Evolutionary conservation across 805 yeast species (phyloP).

Genomic region (Myxozyma lipomycoides): DNA sequence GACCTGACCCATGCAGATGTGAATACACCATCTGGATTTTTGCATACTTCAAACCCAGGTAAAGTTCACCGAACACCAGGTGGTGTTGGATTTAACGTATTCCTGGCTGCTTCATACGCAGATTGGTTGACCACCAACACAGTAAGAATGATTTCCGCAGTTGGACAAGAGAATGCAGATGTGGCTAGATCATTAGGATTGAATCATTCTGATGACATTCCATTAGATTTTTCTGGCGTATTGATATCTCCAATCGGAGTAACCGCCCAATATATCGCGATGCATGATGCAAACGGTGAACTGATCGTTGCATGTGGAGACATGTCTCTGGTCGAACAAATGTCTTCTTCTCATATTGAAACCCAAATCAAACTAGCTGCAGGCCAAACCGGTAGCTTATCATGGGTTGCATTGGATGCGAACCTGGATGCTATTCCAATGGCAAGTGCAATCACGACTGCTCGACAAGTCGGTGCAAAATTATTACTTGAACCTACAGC

Average conservation of each 20-base stretch:
- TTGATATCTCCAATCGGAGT: slow-evolving; percentile 29
- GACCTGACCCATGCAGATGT: slow-evolving; percentile 12
- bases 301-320: slow-evolving; percentile 77
- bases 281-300: slow-evolving; percentile 59
- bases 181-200: slow-evolving; percentile 16
- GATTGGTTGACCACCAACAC: slow-evolving; percentile 11
- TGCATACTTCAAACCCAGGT: slow-evolving; percentile 72
- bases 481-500: slow-evolving; percentile 77
- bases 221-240: slow-evolving; percentile 25
- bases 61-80: slow-evolving; percentile 56
- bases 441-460: slow-evolving; percentile 38
- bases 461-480: slow-evolving; percentile 31
- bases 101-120: slow-evolving; percentile 52
- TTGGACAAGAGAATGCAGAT: slow-evolving; percentile 52
- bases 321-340: slow-evolving; percentile 60
- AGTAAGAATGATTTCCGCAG: slow-evolving; percentile 50
- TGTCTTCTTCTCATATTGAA: slow-evolving; percentile 44
- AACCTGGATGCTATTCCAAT: slow-evolving; percentile 52
- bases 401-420: slow-evolving; percentile 57
- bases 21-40: slow-evolving; percentile 31
- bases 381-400: not conserved
- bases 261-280: slow-evolving; percentile 73
- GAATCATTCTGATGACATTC: not conserved
- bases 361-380: slow-evolving; percentile 42
- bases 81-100: slow-evolving; percentile 81